These are phyloP conservation scores for Lipomyces kockii DNA, from an alignment of 805 yeast species.

Conservation along the genomic window DNA sequence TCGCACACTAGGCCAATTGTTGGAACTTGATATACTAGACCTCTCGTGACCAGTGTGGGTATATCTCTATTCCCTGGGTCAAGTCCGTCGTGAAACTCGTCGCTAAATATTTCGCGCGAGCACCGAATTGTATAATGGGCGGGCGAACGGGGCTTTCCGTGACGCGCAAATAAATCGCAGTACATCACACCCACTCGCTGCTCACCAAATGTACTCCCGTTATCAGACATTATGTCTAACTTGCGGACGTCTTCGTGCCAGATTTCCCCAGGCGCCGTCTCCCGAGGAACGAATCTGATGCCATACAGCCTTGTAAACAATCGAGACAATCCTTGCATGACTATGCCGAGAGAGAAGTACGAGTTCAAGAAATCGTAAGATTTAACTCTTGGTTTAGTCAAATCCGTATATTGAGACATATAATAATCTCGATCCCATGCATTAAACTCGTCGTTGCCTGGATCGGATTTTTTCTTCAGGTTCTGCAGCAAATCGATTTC, in stretches of 20 bases:
- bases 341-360: conserved; percentile 83
- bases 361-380: conserved; percentile 58
- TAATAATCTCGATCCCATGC: conserved; percentile 94
- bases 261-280: conserved; percentile 70
- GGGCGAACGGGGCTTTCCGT: conserved; percentile 73
- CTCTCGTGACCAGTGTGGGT: conserved; percentile 40
- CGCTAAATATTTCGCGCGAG: conserved; percentile 74
- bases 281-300: conserved; percentile 69
- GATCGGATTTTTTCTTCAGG: conserved; percentile 45
- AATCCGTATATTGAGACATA: conserved; percentile 44
- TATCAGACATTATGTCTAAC: conserved; percentile 70
- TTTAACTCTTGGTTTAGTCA: conserved; percentile 45
- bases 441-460: conserved; percentile 48
- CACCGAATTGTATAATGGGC: conserved; percentile 97
- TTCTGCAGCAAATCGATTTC: conserved; percentile 61
- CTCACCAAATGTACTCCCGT: conserved; percentile 18
- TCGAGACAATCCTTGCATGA: conserved; percentile 78
- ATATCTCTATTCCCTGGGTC: conserved; percentile 31
- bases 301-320: conserved; percentile 77
- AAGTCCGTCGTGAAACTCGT: conserved; percentile 51
- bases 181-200: conserved; percentile 75
- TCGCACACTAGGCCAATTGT: conserved; percentile 89
- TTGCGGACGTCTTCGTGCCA: conserved; percentile 89
- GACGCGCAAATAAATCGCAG: conserved; percentile 82
- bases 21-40: conserved; percentile 74